Evolutionary conservation across 148 eudicot genomes (phyloP).

Genomic region (Rhododendron simsii): DNA sequence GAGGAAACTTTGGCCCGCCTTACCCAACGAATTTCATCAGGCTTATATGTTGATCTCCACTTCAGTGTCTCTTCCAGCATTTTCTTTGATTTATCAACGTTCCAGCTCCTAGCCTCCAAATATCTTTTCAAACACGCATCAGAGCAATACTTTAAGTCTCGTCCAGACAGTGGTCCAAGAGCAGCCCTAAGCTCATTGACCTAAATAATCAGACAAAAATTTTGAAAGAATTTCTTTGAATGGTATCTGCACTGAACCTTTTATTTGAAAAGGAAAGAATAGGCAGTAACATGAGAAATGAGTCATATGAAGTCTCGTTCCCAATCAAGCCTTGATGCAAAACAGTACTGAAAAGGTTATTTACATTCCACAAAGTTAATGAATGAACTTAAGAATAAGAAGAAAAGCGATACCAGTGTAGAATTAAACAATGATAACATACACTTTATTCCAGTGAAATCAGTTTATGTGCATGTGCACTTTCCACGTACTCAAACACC

Average conservation of each 20-base stretch:
- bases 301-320: neutral
- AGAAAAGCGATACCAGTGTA: neutral
- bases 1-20: conserved; percentile 7
- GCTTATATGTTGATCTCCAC: conserved; percentile 60
- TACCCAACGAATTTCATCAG: conserved; percentile 77
- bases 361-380: neutral
- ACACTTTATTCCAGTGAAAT: neutral
- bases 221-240: neutral
- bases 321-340: neutral
- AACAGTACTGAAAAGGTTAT: neutral
- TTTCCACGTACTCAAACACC: neutral
- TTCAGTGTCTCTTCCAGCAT: conserved; percentile 60
- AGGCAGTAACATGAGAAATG: neutral
- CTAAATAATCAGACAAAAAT: conserved; percentile 15
- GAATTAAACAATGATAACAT: neutral
- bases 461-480: neutral
- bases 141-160: conserved; percentile 36
- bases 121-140: conserved; percentile 63
- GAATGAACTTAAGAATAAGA: neutral
- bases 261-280: neutral
- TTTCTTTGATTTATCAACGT: conserved; percentile 61
- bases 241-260: neutral
- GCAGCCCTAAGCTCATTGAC: conserved; percentile 52
- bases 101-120: conserved; percentile 63
- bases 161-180: conserved; percentile 54